Conservation (phyloP, 2,329 filamentous ascomycete genomes). For the Pseudocercospora ulei region DNA sequence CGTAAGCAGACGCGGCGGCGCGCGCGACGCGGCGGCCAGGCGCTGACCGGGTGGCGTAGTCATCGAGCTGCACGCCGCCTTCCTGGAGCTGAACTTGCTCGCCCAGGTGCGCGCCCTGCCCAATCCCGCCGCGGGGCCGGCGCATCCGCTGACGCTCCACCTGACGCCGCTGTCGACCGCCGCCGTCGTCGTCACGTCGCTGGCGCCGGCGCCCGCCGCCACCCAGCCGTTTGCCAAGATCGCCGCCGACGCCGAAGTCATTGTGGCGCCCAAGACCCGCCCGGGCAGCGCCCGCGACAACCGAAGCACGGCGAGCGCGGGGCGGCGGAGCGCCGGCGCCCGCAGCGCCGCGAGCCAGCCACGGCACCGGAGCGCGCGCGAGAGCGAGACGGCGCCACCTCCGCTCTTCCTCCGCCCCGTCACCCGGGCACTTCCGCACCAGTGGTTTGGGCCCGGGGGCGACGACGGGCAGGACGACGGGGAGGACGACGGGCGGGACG, state of each 20-base stretch:
- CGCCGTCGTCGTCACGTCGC: conserved; percentile 72
- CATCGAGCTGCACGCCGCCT: conserved; percentile 92
- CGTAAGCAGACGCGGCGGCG: conserved; percentile 40
- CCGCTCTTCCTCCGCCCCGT: conserved; percentile 71
- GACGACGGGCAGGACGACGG: too few species aligned
- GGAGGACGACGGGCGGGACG: conserved; percentile 41
- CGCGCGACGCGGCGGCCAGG: not conserved
- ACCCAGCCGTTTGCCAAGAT: conserved; percentile 80
- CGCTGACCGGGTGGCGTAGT: conserved; percentile 39
- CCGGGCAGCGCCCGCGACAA: conserved; percentile 57
- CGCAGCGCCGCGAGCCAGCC: conserved; percentile 66
- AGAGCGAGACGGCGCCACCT: conserved; percentile 56
- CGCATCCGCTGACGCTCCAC: conserved; percentile 81
- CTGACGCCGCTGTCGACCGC: conserved; percentile 92
- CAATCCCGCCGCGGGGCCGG: conserved; percentile 55
- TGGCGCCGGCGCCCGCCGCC: conserved; percentile 62
- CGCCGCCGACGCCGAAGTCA: conserved; percentile 86
- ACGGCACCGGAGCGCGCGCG: conserved; percentile 47
- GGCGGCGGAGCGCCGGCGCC: conserved; percentile 59
- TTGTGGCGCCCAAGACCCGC: conserved; percentile 87
- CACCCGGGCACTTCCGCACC: conserved; percentile 57
- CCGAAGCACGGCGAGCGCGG: conserved; percentile 68
- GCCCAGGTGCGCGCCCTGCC: conserved; percentile 87
- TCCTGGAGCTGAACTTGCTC: conserved; percentile 85
- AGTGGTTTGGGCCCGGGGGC: conserved; percentile 60